A percentile compares a stretch with the other conserved stretches of the same genome.
Evolutionary conservation across 2,329 filamentous ascomycete species (phyloP).

Genomic region (Paraphaeosphaeria sporulosa): DNA sequence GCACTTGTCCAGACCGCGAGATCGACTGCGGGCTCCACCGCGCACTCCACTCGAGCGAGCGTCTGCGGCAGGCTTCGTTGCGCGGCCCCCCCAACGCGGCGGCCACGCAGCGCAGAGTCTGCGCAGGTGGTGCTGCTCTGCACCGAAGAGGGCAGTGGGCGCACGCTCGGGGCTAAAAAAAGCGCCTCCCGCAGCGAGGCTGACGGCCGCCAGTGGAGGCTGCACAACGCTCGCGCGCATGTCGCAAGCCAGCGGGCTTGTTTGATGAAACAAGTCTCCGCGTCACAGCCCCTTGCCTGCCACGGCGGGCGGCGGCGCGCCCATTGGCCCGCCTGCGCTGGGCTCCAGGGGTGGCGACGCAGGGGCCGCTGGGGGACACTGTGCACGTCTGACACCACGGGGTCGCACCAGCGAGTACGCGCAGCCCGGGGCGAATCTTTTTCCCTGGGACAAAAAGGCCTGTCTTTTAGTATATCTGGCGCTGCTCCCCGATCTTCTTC

Average conservation of each 20-base stretch:
- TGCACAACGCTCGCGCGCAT: slow-evolving; percentile 1
- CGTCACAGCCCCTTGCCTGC: slow-evolving; percentile 14
- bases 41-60: no score
- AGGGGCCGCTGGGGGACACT: slow-evolving; percentile 23
- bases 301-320: slow-evolving; percentile 5
- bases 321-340: not conserved
- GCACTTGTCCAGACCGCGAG: slow-evolving; percentile 6
- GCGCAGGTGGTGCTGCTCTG: not conserved
- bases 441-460: slow-evolving; percentile 19
- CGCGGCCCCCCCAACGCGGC: not conserved
- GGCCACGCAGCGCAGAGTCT: not conserved
- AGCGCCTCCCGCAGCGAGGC: slow-evolving; percentile 11
- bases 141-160: slow-evolving; percentile 5
- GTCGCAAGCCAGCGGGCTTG: slow-evolving; percentile 18
- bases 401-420: not conserved
- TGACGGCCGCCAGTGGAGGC: not conserved
- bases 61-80: no score
- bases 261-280: slow-evolving; percentile 35
- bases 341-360: slow-evolving; percentile 24
- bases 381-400: slow-evolving; percentile 17
- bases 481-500: not conserved
- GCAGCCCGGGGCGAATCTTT: not conserved
- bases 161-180: slow-evolving; percentile 5
- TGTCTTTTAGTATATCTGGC: slow-evolving; percentile 22
- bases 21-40: slow-evolving; percentile 2